Evolutionary conservation across 352 stramenopile species (phyloP), one percentile per base, ranked within the genome.

Genomic region (Phytopythium oedochilum): DNA sequence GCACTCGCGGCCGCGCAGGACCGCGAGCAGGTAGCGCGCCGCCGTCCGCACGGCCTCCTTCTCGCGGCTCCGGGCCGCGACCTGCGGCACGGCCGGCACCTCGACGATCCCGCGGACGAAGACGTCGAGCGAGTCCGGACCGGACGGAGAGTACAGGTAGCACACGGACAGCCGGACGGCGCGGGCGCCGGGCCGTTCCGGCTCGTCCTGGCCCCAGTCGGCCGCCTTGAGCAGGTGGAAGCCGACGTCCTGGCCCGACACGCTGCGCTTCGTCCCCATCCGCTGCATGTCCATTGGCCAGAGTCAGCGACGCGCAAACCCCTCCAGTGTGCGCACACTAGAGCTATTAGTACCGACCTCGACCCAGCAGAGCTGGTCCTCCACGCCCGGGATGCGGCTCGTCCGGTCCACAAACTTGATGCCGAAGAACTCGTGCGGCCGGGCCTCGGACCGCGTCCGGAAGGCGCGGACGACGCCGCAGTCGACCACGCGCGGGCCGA

Each of bases 151-250:
- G 60, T 86, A 88, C 49, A 88, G 28, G 58, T 86, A 88, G 48
- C 78, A 88, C 18, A 83, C 61, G 22, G 78, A 88, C 51, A 86
- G 67, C 45, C 77, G 72, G 49, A 82, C 60, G 36, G 63, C 66
- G 0, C 59, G 71, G 26, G 64, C 51, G 9, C 60, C 61, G 17
- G 50, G 49, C 12, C 11, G n/a, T 5, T 40, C 14, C 35, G n/a
- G 7, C 20, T 45, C 39, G 17, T 53, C 39, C 18, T 64, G 59
- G 36, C 66, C 70, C 15, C 68, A 68, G 44, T 78, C 72, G n/a
- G 85, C 68, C 2, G 73, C 78, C 66, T 88, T 88, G 46, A 88
- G 57, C 29, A 88, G 56, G 32, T 88, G 78, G 53, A 74, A 88
- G 0, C 78, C 78, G 29, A 84, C 85, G 12, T 58, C 49, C 35